Evolutionary conservation across 2,329 filamentous ascomycete species (phyloP).

Genomic region (Pseudogymnoascus destructans): DNA sequence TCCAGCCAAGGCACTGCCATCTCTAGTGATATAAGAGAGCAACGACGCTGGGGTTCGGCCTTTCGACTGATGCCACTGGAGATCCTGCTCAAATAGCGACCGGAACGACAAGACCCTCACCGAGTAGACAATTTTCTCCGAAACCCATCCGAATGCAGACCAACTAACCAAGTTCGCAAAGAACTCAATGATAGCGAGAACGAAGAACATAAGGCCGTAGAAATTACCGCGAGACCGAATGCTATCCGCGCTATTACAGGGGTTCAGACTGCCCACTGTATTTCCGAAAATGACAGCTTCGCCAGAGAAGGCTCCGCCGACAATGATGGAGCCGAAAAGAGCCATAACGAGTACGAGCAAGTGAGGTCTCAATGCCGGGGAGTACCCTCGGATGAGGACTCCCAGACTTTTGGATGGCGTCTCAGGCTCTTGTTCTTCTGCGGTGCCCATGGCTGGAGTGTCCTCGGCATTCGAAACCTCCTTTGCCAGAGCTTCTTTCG

Average conservation of each 20-base stretch:
- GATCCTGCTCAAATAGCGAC: constrained; percentile 49
- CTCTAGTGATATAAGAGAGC: constrained; percentile 55
- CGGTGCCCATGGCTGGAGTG: constrained; percentile 19
- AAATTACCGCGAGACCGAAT: constrained; percentile 24
- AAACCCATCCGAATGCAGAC: constrained; percentile 39
- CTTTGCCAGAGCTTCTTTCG: constrained; percentile 10
- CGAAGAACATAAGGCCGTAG: constrained; percentile 33
- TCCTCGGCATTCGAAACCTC: constrained; percentile 10
- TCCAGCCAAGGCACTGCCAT: constrained; percentile 52
- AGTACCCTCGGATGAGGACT: constrained; percentile 12
- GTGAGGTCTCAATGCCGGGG: constrained; percentile 12
- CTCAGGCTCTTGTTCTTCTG: constrained; percentile 12
- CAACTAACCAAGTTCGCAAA: constrained; percentile 48
- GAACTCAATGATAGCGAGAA: constrained; percentile 43
- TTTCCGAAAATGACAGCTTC: constrained; percentile 45
- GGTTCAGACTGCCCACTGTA: constrained; percentile 37
- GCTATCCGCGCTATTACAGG: constrained; percentile 26
- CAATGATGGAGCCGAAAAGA: constrained; percentile 35
- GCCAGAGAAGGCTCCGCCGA: constrained; percentile 40
- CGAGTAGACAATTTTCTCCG: constrained; percentile 52
- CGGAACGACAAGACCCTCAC: constrained; percentile 51
- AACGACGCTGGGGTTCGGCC: constrained; percentile 47
- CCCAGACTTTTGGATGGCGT: constrained; percentile 15
- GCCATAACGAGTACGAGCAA: constrained; percentile 27
- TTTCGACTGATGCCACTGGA: constrained; percentile 60